Conservation (phyloP, 2,329 filamentous ascomycete genomes). For the Dothistroma pini region DNA sequence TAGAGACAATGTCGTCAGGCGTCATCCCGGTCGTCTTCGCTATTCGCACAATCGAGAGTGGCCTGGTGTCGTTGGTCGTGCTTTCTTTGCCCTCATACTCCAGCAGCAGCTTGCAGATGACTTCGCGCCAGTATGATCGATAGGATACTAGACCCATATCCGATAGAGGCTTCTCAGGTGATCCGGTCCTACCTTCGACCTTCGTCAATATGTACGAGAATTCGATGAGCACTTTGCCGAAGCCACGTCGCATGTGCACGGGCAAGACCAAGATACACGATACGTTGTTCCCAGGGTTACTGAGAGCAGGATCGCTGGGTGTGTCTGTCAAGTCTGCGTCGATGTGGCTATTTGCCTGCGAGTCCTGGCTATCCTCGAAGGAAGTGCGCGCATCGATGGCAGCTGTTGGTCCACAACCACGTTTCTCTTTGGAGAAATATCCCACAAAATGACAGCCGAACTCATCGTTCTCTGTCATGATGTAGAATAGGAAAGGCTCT, state of each 20-base stretch:
- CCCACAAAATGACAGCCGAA: slow-evolving; percentile 93
- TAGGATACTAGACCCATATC: slow-evolving; percentile 98
- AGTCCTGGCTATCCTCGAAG: slow-evolving; percentile 21
- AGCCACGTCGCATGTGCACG: slow-evolving; percentile 95
- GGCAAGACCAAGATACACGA: slow-evolving; percentile 95
- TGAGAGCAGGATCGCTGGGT: slow-evolving; percentile 30
- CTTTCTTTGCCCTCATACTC: slow-evolving; percentile 48
- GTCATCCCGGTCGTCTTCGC: slow-evolving; percentile 94
- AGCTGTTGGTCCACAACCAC: slow-evolving; percentile 57
- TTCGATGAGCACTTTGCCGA: slow-evolving; percentile 93
- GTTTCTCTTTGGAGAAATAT: slow-evolving; percentile 99
- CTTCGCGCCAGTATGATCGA: slow-evolving; percentile 91
- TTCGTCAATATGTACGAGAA: slow-evolving; percentile 96
- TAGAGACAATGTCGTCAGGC: slow-evolving; percentile 91
- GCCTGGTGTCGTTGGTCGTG: slow-evolving; percentile 20
- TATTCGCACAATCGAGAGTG: slow-evolving; percentile 58
- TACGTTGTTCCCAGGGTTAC: slow-evolving; percentile 69
- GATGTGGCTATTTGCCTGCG: neutral
- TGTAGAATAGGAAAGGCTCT: slow-evolving; percentile 94
- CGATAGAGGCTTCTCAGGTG: slow-evolving; percentile 93
- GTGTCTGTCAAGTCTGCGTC: slow-evolving; percentile 20
- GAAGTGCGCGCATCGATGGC: slow-evolving; percentile 54
- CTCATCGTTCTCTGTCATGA: slow-evolving; percentile 90
- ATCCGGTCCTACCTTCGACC: slow-evolving; percentile 89
- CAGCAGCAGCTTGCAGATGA: slow-evolving; percentile 80